Percentiles rank a stretch among this genome's conserved stretches.
phyloP scores from a whole-genome alignment of 441 rosid genomes.

The Adansonia grandidieri region DNA sequence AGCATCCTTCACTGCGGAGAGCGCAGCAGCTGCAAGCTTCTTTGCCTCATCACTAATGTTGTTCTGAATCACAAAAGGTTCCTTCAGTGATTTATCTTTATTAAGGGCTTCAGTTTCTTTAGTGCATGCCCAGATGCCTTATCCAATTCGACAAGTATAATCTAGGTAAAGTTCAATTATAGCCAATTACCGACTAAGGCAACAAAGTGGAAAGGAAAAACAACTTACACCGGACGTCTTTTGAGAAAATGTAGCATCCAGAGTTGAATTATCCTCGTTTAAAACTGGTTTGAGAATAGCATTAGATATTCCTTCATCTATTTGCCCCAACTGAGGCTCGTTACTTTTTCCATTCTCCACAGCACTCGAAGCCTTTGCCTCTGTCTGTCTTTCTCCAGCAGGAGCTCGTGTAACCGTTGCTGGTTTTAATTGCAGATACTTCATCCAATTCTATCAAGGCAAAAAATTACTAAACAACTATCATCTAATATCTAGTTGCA shows the following conservation, averaged over 20 bases:
- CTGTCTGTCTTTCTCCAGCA: constrained; percentile 12
- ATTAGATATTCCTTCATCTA: constrained; percentile 41
- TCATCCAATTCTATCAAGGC: constrained; percentile 51
- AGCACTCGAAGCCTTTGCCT: constrained; percentile 19
- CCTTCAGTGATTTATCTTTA: constrained; percentile 32
- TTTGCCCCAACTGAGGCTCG: constrained; percentile 34
- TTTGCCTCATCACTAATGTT: constrained; percentile 52
- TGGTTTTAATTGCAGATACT: constrained; percentile 46
- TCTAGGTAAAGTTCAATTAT: background rate
- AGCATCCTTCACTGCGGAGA: constrained; percentile 79
- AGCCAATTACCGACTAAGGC: background rate
- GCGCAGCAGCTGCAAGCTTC: constrained; percentile 81
- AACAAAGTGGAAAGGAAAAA: background rate
- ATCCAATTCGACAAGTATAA: background rate
- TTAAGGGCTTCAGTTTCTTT: constrained; percentile 33
- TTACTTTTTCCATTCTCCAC: constrained; percentile 31
- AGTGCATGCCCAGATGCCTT: constrained; percentile 5
- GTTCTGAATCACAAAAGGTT: constrained; percentile 31
- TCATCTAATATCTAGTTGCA: background rate
- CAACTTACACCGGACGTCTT: constrained; percentile 38
- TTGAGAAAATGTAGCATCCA: constrained; percentile 21
- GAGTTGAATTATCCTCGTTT: constrained; percentile 24
- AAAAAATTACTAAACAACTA: constrained; percentile 1
- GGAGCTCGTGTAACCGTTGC: constrained; percentile 27
- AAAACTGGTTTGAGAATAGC: constrained; percentile 33